Evolutionary conservation across 345 rosid species (phyloP), one percentile per base, ranked within the genome.

Genomic region (Eutrema yunnanense): DNA sequence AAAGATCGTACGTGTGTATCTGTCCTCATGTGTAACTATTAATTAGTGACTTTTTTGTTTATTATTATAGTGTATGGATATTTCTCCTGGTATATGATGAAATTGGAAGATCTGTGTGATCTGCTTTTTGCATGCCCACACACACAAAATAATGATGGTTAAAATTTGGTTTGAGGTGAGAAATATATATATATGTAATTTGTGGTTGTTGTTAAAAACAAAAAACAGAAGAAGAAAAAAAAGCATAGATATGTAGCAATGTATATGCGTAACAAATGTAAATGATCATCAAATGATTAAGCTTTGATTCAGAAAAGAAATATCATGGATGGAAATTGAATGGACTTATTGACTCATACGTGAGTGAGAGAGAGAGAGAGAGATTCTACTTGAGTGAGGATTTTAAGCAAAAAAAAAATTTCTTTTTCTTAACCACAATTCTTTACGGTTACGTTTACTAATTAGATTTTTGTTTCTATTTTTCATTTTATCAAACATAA

Each of bases 21-120:
- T 74, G 78, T 74, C 78, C 33, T 67, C 78, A 49, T 74, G 73
- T 74, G 67, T 67, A 67, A 67, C 67, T 47, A 32, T 63, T 72
- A 52, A 72, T 62, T 72, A 46, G 38, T 33, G 16, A 2, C 5
- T 71, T 60, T 67, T 9, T 51, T 2, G 14, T 11, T 57, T 4
- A 46, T 70, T 48, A 2, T 64, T 54, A 38, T 26, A 60, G 2
- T 40, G n/a, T 14, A 11, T 64, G 34, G 34, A 65, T 64, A 64
- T 53, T 64, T 65, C 71, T 73, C 59, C 52, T 73, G 27, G 44
- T 48, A 49, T 66, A 22, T 67, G 26, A 41, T 67, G 67, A 49
- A 59, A 33, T 60, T 67, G 61, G 47, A 58, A 59, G 54, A 66
- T 12, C 13, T 52, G 60, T 66, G 60, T 65, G 67, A 43, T 32